phyloP scores from a whole-genome alignment of 176 grass and related monocot species.

The Ensete glaucum region DNA sequence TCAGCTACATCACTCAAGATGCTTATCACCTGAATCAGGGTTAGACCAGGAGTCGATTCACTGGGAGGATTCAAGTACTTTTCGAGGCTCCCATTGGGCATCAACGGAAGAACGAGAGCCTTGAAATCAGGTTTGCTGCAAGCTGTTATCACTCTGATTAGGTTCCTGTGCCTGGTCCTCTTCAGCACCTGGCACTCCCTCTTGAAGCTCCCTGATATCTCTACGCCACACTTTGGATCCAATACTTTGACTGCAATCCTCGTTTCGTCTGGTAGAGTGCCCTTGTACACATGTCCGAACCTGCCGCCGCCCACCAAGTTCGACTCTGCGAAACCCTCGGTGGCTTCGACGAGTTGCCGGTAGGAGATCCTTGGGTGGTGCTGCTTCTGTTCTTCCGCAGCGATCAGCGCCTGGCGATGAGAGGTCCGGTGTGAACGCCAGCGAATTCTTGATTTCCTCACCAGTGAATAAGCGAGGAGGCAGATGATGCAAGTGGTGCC shows the following conservation, averaged over 20 bases:
- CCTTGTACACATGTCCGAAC: conserved; percentile 72
- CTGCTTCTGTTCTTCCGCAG: conserved; percentile 16
- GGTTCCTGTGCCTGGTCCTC: conserved; percentile 74
- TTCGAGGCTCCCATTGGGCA: conserved; percentile 82
- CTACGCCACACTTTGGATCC: conserved; percentile 42
- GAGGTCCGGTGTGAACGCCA: background rate
- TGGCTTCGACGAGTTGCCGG: conserved; percentile 66
- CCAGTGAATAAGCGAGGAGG: background rate
- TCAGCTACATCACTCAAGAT: conserved; percentile 68
- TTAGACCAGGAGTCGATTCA: conserved; percentile 29
- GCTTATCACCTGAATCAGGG: conserved; percentile 45
- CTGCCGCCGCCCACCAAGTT: conserved; percentile 55
- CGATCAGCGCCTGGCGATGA: conserved; percentile 18
- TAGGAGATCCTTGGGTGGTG: conserved; percentile 72
- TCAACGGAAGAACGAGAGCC: conserved; percentile 81
- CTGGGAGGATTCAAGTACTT: conserved; percentile 44
- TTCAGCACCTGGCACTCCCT: conserved; percentile 81
- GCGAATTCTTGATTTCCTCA: background rate
- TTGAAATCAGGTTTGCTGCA: conserved; percentile 86
- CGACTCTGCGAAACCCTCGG: conserved; percentile 54
- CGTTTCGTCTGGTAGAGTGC: conserved; percentile 52
- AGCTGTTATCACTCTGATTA: conserved; percentile 77
- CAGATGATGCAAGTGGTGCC: conserved; percentile 9
- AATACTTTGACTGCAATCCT: conserved; percentile 84
- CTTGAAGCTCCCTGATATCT: conserved; percentile 52